Base-by-base conservation (phyloP, 345 rosid genomes). In the Populus alba region DNA sequence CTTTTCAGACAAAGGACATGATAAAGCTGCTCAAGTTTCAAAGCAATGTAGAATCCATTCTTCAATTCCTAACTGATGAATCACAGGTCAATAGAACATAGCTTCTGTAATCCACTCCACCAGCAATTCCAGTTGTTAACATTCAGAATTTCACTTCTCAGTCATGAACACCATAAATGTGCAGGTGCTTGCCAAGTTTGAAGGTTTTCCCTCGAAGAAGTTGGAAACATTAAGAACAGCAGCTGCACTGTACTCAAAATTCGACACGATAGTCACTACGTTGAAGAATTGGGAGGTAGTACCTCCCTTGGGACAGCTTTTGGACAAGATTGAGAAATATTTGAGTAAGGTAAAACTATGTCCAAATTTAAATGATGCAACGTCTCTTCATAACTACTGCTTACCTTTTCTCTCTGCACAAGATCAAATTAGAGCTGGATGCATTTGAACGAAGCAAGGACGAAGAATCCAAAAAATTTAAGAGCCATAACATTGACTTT, bases 191-290 rank as follows among this genome's bases (percentile, higher is more conserved):
- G 74, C 74, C 43, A 79, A 68, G 74, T 73, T 79, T 62, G 78
- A 79, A 65, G 81, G 73, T 61, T 79, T 79, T 35, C 82, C 82
- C 17, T 43, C 73, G 39, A 79, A 79, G 71, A 79, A 79, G 65
- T 4, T 79, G 78, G 82, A 79, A 79, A 62, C 75, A 41, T 53
- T 74, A 38, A 43, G 82, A 53, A 22, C 62, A 69, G 78, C 82
- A 51, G 78, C 82, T 38, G 68, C 82, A 57, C 65, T 74, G 70
- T 70, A 69, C 75, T 74, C 65, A n/a, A 79, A 74, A 47, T 75
- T 79, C 11, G 57, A 79, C 41, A 41, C 47, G 5, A 68, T 68
- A 4, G 27, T 74, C 45, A 68, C 35, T 4, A 70, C 77, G 37
- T 70, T 79, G 69, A 75, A 61, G 62, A 43, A 70, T 23, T 79